Evolutionary conservation across 805 yeast genomes (phyloP), one percentile per base, ranked within the genome.

Genomic region (Candida loeiensis): DNA sequence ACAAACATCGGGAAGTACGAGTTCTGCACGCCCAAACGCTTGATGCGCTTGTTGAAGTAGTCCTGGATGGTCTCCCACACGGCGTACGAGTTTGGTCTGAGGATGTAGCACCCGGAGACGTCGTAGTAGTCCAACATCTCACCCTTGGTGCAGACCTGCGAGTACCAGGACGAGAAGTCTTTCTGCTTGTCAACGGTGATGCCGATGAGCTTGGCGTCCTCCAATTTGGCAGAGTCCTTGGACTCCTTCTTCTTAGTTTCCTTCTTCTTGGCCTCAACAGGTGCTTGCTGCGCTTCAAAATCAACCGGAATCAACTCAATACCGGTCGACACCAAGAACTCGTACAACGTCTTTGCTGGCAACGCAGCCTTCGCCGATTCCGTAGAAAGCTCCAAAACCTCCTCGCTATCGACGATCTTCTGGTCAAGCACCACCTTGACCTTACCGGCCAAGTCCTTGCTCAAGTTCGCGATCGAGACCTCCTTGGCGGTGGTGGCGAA

Each of bases 1-100:
- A 93, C 98, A 59, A 93, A 93, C 97, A 93, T 87, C 49, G 99
- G 99, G 85, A 93, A 93, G 65, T 91, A 91, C 18, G 97, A 84
- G 67, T 93, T 93, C 56, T 82, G 80, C 45, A 95, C 99, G 49
- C 97, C 99, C 53, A 93, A 64, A 39, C 76, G 71, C 72, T 89
- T 91, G 69, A 93, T 93, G 51, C 74, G 71, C 18, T 53, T 67
- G 66, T 93, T 85, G 62, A 93, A 91, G 81, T 81, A 93, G 52
- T 69, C 72, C 71, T 90, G 98, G 58, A 93, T 91, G 45, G 74
- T 69, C 73, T 93, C 99, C 99, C 99, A 93, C 45, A 93, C 80
- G 44, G 82, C 70, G 65, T 88, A 93, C 7, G 98, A 90, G 53
- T 90, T 85, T 41, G 99, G 99, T 69, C 97, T 84, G 75, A 93